phyloP scores from a whole-genome alignment of 306 rosid species.

The Vigna mungo region DNA sequence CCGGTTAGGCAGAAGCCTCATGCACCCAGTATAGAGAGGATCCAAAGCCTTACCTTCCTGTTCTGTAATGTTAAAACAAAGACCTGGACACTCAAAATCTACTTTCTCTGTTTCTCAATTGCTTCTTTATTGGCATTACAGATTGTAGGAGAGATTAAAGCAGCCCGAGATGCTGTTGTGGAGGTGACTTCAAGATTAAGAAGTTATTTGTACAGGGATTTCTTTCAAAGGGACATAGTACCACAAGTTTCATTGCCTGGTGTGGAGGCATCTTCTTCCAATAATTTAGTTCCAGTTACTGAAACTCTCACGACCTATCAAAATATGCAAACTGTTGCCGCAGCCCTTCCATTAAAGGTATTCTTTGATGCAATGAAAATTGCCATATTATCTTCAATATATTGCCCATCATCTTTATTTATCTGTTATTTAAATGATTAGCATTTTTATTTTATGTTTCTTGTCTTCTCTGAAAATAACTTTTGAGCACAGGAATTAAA shows the following conservation, averaged over 20 bases:
- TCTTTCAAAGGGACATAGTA: constrained; percentile 67
- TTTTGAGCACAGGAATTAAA: constrained; percentile 8
- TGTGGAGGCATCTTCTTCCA: constrained; percentile 62
- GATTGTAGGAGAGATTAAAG: constrained; percentile 95
- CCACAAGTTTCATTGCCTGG: constrained; percentile 57
- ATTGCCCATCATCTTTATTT: constrained; percentile 8
- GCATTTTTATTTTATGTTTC: constrained; percentile 19
- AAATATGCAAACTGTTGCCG: constrained; percentile 58
- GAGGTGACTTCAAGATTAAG: constrained; percentile 93
- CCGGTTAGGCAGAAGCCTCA: background rate
- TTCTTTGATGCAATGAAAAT: constrained; percentile 33
- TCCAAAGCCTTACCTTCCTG: constrained; percentile 32
- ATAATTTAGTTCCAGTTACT: constrained; percentile 51
- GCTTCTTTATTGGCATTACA: constrained; percentile 46
- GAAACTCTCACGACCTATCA: constrained; percentile 62
- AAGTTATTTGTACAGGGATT: constrained; percentile 77
- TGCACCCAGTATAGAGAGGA: constrained; percentile 10
- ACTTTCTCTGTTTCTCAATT: constrained; percentile 41
- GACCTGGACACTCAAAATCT: constrained; percentile 29
- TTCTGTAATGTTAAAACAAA: constrained; percentile 30
- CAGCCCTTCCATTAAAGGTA: constrained; percentile 70
- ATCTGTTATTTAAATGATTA: constrained; percentile 10
- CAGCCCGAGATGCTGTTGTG: constrained; percentile 89
- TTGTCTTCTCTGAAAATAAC: constrained; percentile 22
- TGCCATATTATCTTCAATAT: constrained; percentile 25